Base-by-base conservation (phyloP, 768 basidiomycete species). In the Boletus tomentosulus region DNA sequence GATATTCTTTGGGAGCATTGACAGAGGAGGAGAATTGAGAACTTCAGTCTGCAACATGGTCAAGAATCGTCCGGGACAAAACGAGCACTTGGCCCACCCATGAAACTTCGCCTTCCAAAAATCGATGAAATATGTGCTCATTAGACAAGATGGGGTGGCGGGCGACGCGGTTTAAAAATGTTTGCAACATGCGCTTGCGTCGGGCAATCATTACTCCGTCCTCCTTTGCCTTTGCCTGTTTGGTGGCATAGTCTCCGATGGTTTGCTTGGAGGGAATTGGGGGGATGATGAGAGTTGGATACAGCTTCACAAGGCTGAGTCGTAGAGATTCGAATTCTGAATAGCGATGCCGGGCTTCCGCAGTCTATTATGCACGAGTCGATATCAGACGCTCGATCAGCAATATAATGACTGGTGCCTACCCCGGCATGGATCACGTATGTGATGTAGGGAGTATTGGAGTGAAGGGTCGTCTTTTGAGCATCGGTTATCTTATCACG, bases 201-300 rank as follows among this genome's bases (percentile, higher is more conserved):
- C 91, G 78, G 2, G 92, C 83, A 67, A 99, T 98, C 76, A 98
- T 83, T 1, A 87, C 81, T 3, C 85, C 84, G 68, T 99, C 97
- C 66, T 99, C 97, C 66, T 96, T 98, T 24, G 96, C 97, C 71
- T 96, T 97, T 13, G 82, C 86, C 65, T 94, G 94, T 71, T 98
- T 98, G 57, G 94, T 87, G 2, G 97, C 97, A 76, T 99, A 99
- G 63, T 98, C 97, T 8, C 92, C 84, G 37, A 99, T 78, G 1
- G 89, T 88, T 73, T 98, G 93, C 73, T 99, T 98, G 1, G 91
- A 94, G 3, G 97, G 97, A 49, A 99, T 97, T 41, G 97, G 97
- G 3, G 97, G 96, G 56, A 99, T 87, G 64, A 99, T 98, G 61
- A 95, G 74, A 9, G 95, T 97, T 0, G 97, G 97, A 68, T 99